A percentile compares a stretch with the other conserved stretches of the same genome.
phyloP scores from a whole-genome alignment of 208 protist species.

The Tritrichomonas musculus region DNA sequence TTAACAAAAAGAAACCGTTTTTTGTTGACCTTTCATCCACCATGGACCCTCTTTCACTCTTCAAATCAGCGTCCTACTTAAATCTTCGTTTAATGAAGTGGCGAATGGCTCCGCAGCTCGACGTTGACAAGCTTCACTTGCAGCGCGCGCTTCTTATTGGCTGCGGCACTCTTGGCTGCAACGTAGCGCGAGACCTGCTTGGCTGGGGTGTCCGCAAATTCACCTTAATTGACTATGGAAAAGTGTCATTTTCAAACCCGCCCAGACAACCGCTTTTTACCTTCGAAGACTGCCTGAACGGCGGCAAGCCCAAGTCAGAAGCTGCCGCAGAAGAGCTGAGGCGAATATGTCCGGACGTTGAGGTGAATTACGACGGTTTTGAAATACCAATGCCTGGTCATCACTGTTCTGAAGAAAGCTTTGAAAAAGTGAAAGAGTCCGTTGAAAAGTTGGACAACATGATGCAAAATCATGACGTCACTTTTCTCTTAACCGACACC shows the following conservation, averaged over 20 bases:
- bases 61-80: conserved; percentile 58
- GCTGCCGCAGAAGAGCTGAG: conserved; percentile 71
- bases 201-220: conserved; percentile 83
- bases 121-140: conserved; percentile 65
- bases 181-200: conserved; percentile 78
- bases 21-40: conserved; percentile 23
- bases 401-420: conserved; percentile 41
- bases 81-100: conserved; percentile 95
- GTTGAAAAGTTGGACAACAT: conserved; percentile 52
- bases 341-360: conserved; percentile 70
- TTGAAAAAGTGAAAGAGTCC: conserved; percentile 49
- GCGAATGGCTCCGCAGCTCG: conserved; percentile 77
- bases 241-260: conserved; percentile 88
- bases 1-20: not conserved
- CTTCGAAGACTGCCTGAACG: conserved; percentile 64
- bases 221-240: conserved; percentile 82
- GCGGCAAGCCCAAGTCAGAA: conserved; percentile 66
- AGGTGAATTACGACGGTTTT: conserved; percentile 45
- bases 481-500: conserved; percentile 91
- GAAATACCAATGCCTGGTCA: conserved; percentile 93
- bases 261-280: conserved; percentile 75
- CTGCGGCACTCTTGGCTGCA: conserved; percentile 91
- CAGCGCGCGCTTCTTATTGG: conserved; percentile 75
- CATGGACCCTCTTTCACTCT: conserved; percentile 37
- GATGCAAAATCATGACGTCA: conserved; percentile 70